Evolutionary conservation across 768 basidiomycete genomes (phyloP), one percentile per base, ranked within the genome.

Genomic region (Inosperma sp.): DNA sequence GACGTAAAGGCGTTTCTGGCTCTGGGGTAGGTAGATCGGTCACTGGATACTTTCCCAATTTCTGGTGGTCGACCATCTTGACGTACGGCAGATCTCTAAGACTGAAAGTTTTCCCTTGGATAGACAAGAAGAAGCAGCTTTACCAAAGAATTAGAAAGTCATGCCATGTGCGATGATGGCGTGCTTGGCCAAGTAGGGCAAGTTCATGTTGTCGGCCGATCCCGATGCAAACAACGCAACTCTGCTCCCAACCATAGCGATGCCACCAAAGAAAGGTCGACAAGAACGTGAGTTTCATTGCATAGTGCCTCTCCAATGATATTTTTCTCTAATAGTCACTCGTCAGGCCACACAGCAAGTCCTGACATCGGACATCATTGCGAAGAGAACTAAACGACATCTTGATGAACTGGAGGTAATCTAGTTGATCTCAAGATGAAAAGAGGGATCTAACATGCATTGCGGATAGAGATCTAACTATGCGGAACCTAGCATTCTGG

Each of bases 351-450:
- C 69, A 5, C 62, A 70, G 31, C 70, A 73, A 43, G 64, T 65
- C 17, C 67, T 87, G 16, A 72, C 82, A 9, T 72, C 81, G 1
- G 86, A 90, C 48, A 68, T 86, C 39, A 75, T 92, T 50, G 80
- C 84, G 8, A 88, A 86, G 64, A 81, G 90, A 51, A 86, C 81
- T 7, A 84, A 79, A 65, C 72, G 82, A 34, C 89, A 86, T 65
- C 77, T 93, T 7, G 88, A 88, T 55, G 90, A 93, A 65, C 83
- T 93, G 42, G 90, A 93, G 78, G 89, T 85, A 58, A 52, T 53
- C 41, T 25, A 48, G 29, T 36, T 30, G 23, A 26, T 33, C 52
- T 42, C 48, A 48, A 30, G 17, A 21, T 39, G 42, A 43, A 48
- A 29, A 27, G 26, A 25, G 19, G 48, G n/a, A 17, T 47, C 44